A percentile compares a stretch with the other conserved stretches of the same genome.
Conservation (phyloP, 257 asterid genomes). For the Perilla frutescens region DNA sequence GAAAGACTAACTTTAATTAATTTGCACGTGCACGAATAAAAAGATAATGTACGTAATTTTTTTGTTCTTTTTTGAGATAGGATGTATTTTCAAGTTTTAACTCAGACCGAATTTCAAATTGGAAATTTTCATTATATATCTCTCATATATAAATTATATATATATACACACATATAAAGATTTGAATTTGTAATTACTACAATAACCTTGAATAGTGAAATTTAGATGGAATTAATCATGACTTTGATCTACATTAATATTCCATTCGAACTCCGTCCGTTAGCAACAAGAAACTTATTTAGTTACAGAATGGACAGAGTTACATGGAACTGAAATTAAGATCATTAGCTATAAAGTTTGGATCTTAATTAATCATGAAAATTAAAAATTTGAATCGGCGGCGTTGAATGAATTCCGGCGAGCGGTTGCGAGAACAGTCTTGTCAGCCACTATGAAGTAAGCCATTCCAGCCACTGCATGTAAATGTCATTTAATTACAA, state of each 20-base stretch:
- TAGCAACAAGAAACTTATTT: not conserved
- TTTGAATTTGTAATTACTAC: not conserved
- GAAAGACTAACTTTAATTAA: too few relatives aligned
- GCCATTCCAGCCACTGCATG: constrained; percentile 79
- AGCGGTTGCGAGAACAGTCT: constrained; percentile 78
- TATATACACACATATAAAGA: too few relatives aligned
- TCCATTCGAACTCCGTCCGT: too few relatives aligned
- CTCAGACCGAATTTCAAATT: too few relatives aligned
- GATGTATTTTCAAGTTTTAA: too few relatives aligned
- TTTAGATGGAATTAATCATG: too few relatives aligned
- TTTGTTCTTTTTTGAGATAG: too few relatives aligned
- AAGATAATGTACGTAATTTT: too few relatives aligned
- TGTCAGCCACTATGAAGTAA: constrained; percentile 90
- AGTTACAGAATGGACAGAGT: not conserved
- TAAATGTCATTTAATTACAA: not conserved
- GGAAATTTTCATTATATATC: too few relatives aligned
- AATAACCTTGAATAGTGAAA: not conserved
- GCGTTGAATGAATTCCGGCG: constrained; percentile 67
- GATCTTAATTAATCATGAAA: not conserved
- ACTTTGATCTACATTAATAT: too few relatives aligned
- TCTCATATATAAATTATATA: too few relatives aligned
- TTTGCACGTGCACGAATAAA: too few relatives aligned
- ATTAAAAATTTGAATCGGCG: not conserved
- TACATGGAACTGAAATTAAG: not conserved
- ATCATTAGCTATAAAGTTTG: not conserved